Base-by-base conservation (phyloP, 2,329 filamentous ascomycete genomes). In the Westerdykella sp. region DNA sequence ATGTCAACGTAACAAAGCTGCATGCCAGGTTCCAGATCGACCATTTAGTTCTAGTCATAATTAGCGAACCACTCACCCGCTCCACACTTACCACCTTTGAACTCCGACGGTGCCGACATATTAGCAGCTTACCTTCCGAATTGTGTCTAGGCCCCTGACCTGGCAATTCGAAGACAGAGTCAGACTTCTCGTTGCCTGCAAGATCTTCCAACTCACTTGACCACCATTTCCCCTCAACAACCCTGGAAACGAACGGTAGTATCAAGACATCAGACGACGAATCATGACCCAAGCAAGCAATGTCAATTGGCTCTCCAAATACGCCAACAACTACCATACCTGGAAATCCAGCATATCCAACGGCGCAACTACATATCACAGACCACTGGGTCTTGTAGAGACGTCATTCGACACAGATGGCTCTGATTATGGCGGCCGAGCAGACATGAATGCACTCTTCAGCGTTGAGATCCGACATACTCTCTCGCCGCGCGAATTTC, bases 381-480 rank as follows among this genome's bases (percentile, higher is more conserved):
- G 70, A 7, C 69, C 68, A 0, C 46, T 73, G 1, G 72, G 72
- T 1, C 56, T 72, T 5, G 66, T 73, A 0, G 72, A 74, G 44
- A 63, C 56, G 1, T 63, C 62, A 10, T 74, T 74, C 54, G 70
- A 74, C 45, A 51, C 54, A 0, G 72, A 74, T 53, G 72, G 72
- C 3, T 48, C 57, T 5, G 62, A 69, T 38, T 71, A 60, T 40
- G 69, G 70, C 43, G 72, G 72, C 5, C 58, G 71, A 41, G 72
- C 72, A 15, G 72, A 74, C 42, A 64, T 73, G 46, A 71, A 65
- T 13, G 57, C 59, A 2, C 52, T 63, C 2, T 54, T 73, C 9
- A 63, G 63, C 1, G 41, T 71, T 13, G 61, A 66, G 11, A 50
- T 69, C 23, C 50, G 52, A n/a, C 62, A 65, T 31, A 48, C 34